phyloP scores from a whole-genome alignment of 1,139 yeast genomes.

The Zygosaccharomyces sapae region DNA sequence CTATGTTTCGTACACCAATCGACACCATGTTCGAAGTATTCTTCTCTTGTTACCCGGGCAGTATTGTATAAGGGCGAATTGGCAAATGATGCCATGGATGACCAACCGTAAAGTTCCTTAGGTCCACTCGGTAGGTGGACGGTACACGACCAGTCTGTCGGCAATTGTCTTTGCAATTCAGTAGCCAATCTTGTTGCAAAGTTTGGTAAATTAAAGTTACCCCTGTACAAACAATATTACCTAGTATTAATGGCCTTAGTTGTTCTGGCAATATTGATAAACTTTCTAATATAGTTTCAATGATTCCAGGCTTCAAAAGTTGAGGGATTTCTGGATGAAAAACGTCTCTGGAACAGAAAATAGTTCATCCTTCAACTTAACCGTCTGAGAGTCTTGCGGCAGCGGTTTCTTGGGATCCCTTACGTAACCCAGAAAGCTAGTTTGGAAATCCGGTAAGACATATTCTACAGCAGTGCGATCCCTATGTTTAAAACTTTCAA shows the following conservation, averaged over 20 bases:
- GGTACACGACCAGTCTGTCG: constrained; percentile 61
- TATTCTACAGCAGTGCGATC: constrained; percentile 53
- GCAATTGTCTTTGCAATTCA: constrained; percentile 63
- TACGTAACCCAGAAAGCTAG: constrained; percentile 67
- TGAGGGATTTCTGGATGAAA: constrained; percentile 87
- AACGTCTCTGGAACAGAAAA: constrained; percentile 83
- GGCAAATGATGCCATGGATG: constrained; percentile 53
- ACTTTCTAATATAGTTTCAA: constrained; percentile 70
- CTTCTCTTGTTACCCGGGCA: constrained; percentile 65
- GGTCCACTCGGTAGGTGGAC: constrained; percentile 43
- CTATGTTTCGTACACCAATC: constrained; percentile 68
- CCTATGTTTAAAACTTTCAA: constrained; percentile 47
- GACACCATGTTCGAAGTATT: constrained; percentile 81
- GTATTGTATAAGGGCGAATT: constrained; percentile 47
- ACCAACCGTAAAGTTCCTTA: constrained; percentile 50
- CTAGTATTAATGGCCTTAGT: constrained; percentile 68
- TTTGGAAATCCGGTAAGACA: constrained; percentile 81
- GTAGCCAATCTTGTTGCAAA: constrained; percentile 55
- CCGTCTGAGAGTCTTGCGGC: constrained; percentile 56
- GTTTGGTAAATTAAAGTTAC: constrained; percentile 68
- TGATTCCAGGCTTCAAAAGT: constrained; percentile 63
- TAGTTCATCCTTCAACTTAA: constrained; percentile 73
- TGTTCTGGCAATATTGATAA: constrained; percentile 70
- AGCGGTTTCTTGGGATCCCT: constrained; percentile 39
- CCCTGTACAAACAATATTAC: constrained; percentile 84